A percentile compares a stretch with the other conserved stretches of the same genome.
phyloP scores from a whole-genome alignment of 2,329 filamentous ascomycete species.

The Shiraia bambusicola region DNA sequence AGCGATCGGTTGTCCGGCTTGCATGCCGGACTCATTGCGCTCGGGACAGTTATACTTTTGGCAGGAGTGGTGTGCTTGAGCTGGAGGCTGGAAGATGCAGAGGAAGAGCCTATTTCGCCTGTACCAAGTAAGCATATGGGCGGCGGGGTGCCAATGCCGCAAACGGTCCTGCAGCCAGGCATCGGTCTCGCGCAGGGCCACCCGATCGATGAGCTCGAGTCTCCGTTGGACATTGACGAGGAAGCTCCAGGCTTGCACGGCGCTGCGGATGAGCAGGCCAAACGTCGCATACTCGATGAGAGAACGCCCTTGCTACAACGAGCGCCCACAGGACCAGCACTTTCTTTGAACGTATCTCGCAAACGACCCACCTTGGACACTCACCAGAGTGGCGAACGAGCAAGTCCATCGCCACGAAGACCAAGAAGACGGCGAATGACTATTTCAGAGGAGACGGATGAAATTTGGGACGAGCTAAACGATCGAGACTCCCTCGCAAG shows the following conservation, averaged over 20 bases:
- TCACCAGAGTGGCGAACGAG: constrained; percentile 21
- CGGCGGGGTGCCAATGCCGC: constrained; percentile 46
- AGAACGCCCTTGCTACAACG: constrained; percentile 41
- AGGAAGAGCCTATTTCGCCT: constrained; percentile 57
- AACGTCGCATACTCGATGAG: constrained; percentile 33
- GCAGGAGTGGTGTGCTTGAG: constrained; percentile 87
- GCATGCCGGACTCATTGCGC: constrained; percentile 76
- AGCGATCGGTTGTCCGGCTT: constrained; percentile 74
- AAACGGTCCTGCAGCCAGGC: constrained; percentile 75
- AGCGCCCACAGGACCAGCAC: constrained; percentile 36
- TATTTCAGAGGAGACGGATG: constrained; percentile 67
- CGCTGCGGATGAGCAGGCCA: constrained; percentile 26
- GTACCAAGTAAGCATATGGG: constrained; percentile 36
- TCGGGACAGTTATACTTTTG: constrained; percentile 84
- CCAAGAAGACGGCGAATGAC: constrained; percentile 44
- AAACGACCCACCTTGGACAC: constrained; percentile 26
- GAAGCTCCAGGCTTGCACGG: constrained; percentile 33
- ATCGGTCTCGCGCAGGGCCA: constrained; percentile 77
- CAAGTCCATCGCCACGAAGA: constrained; percentile 28
- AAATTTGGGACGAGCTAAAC: constrained; percentile 87
- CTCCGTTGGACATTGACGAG: constrained; percentile 32
- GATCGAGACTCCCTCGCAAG: constrained; percentile 51
- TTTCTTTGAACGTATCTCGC: constrained; percentile 23
- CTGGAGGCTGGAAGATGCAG: constrained; percentile 83
- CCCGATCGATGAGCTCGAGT: constrained; percentile 54